phyloP scores from a whole-genome alignment of 306 rosid species.

The Hippophae rhamnoides region DNA sequence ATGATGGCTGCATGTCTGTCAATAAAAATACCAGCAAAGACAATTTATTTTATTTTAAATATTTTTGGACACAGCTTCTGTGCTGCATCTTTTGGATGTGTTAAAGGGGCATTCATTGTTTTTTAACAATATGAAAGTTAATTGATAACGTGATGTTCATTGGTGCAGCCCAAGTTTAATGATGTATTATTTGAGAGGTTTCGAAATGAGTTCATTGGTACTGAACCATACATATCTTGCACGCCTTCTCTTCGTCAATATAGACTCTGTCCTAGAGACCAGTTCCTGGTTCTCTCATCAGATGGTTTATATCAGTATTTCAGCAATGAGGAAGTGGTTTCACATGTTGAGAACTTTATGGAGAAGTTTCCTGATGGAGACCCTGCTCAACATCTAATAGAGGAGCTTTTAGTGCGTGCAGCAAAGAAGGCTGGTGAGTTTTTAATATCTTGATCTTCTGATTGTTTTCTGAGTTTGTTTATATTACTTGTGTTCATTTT shows the following conservation, averaged over 20 bases:
- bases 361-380: constrained; percentile 62
- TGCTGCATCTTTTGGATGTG: too few species aligned
- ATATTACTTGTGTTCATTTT: too few species aligned
- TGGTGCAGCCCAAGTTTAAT: constrained; percentile 43
- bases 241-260: constrained; percentile 44
- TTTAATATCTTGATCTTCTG: too few species aligned
- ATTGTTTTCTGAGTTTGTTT: too few species aligned
- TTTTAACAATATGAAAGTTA: too few species aligned
- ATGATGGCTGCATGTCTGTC: too few species aligned
- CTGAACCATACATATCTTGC: constrained; percentile 46
- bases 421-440: constrained; percentile 55
- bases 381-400: constrained; percentile 65
- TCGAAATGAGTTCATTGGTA: constrained; percentile 43
- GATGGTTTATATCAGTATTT: constrained; percentile 61
- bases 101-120: too few species aligned
- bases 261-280: constrained; percentile 53
- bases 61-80: too few species aligned
- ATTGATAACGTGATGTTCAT: background rate
- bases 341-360: constrained; percentile 58
- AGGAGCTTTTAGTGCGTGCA: constrained; percentile 64
- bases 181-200: constrained; percentile 45
- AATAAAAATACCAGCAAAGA: too few species aligned
- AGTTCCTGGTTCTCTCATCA: constrained; percentile 54
- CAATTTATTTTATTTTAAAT: too few species aligned
- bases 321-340: constrained; percentile 62